Evolutionary conservation across 1,284 basidiomycete genomes (phyloP).

Genomic region (Rhodotorula sp.): DNA sequence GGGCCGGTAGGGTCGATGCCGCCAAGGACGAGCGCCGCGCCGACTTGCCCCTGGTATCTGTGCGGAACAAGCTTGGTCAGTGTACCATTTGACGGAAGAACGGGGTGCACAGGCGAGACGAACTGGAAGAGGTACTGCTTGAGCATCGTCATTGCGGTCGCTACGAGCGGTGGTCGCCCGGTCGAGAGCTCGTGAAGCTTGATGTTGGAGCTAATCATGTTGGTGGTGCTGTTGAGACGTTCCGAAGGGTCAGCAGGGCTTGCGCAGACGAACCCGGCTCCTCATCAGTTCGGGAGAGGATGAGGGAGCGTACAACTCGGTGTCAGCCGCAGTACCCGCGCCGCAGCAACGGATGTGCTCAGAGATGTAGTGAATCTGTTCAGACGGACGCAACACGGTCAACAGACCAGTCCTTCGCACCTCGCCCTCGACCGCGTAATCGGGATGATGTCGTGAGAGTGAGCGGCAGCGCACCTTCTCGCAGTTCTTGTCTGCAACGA

Average conservation of each 20-base stretch:
- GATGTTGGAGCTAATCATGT: constrained; percentile 88
- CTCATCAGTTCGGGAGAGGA: background rate
- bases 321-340: constrained; percentile 76
- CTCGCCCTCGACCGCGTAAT: background rate
- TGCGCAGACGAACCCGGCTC: background rate
- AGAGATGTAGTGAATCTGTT: constrained; percentile 92
- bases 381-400: background rate
- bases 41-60: constrained; percentile 90
- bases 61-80: background rate
- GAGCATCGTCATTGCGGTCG: constrained; percentile 98
- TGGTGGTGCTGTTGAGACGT: constrained; percentile 53
- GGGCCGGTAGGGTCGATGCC: constrained; percentile 91
- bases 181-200: constrained; percentile 82
- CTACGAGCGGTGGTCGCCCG: constrained; percentile 81
- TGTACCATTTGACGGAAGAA: background rate
- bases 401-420: background rate
- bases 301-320: constrained; percentile 24
- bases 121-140: constrained; percentile 82
- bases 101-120: constrained; percentile 40
- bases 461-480: constrained; percentile 76
- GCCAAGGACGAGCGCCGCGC: constrained; percentile 94
- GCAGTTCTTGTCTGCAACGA: constrained; percentile 99
- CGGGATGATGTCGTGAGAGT: no score
- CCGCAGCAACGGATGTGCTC: constrained; percentile 96
- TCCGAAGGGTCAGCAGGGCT: background rate